These are phyloP conservation scores for Hypoxylon fragiforme DNA, from an alignment of 495 filamentous ascomycete genomes.

Conservation along the genomic window DNA sequence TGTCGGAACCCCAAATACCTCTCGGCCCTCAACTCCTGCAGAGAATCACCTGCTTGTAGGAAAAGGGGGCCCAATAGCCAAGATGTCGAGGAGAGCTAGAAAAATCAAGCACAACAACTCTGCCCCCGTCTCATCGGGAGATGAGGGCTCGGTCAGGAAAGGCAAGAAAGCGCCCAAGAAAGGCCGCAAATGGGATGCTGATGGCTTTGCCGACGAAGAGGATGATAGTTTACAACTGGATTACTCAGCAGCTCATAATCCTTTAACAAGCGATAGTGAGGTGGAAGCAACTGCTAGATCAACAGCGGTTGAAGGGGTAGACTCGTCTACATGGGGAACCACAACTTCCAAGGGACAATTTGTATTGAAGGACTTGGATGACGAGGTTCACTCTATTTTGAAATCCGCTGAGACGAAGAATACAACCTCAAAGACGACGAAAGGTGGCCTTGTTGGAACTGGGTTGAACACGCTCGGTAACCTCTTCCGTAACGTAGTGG, in stretches of 20 bases:
- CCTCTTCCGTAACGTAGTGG: conserved; percentile 91
- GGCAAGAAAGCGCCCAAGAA: conserved; percentile 72
- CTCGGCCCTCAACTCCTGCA: conserved; percentile 76
- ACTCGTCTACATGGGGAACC: conserved; percentile 78
- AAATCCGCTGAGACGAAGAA: conserved; percentile 68
- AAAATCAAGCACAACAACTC: conserved; percentile 68
- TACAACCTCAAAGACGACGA: conserved; percentile 47
- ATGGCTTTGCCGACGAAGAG: conserved; percentile 85
- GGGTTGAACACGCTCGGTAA: conserved; percentile 78
- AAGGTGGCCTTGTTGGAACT: conserved; percentile 70
- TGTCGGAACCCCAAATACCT: conserved; percentile 71
- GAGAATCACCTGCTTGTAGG: conserved; percentile 65
- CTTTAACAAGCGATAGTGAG: conserved; percentile 56
- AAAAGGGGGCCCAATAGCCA: conserved; percentile 70
- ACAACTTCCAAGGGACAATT: conserved; percentile 88
- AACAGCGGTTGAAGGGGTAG: conserved; percentile 68
- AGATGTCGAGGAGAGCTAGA: conserved; percentile 77
- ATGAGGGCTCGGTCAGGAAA: conserved; percentile 66
- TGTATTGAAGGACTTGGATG: conserved; percentile 88
- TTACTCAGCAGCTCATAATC: conserved; percentile 69
- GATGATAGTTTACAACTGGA: conserved; percentile 74
- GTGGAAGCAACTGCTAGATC: conserved; percentile 47
- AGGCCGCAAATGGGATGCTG: conserved; percentile 86
- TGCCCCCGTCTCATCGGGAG: conserved; percentile 77
- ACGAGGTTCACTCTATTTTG: conserved; percentile 90